A percentile compares a stretch with the other conserved stretches of the same genome.
These are phyloP conservation scores for Trapa bicornis DNA, from an alignment of 345 rosid genomes.

Conservation along the genomic window DNA sequence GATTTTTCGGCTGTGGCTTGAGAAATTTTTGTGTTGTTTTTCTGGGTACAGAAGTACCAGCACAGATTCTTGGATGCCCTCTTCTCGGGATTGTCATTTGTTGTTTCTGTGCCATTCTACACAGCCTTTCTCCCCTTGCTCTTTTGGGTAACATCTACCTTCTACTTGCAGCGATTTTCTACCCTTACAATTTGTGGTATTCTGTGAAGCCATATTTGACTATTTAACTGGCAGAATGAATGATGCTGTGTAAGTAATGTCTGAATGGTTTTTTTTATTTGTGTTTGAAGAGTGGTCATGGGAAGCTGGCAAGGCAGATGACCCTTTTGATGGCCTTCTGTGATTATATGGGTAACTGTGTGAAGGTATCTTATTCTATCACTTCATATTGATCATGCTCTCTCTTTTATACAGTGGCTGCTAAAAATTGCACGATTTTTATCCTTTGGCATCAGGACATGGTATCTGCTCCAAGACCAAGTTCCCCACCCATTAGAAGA, in stretches of 20 bases:
- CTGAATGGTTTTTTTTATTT: conserved; percentile 12
- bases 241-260: conserved; percentile 2
- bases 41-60: conserved; percentile 45
- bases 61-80: conserved; percentile 57
- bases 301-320: conserved; percentile 95
- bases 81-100: conserved; percentile 75
- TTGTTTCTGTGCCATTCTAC: conserved; percentile 96
- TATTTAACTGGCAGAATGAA: background rate
- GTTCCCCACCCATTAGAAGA: conserved; percentile 82
- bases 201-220: background rate
- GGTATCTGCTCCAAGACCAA: conserved; percentile 89
- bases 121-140: conserved; percentile 94
- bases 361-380: conserved; percentile 42
- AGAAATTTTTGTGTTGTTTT: background rate
- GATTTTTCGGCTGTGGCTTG: background rate
- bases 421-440: background rate
- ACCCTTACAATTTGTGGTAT: background rate
- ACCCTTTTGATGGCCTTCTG: conserved; percentile 91
- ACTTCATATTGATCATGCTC: background rate
- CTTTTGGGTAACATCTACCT: conserved; percentile 56
- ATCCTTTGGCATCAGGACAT: conserved; percentile 42
- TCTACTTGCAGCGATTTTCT: too few relatives aligned
- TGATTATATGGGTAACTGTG: conserved; percentile 78
- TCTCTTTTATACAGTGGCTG: background rate
- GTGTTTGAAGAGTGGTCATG: conserved; percentile 76